These are phyloP conservation scores for Cladophialophora carrionii DNA, from an alignment of 2,329 filamentous ascomycete species.

Conservation along the genomic window DNA sequence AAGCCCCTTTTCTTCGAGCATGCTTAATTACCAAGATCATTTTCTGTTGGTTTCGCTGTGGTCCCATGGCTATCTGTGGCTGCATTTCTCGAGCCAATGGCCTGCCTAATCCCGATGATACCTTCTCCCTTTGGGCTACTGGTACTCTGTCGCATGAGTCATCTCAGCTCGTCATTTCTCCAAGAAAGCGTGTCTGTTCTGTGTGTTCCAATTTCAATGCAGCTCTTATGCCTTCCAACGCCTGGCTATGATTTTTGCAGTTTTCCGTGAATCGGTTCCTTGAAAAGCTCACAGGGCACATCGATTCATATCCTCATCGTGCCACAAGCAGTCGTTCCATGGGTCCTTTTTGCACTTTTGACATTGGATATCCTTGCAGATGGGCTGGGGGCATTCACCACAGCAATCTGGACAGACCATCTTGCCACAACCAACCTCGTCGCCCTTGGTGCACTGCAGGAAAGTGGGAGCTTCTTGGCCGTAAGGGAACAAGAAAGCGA, in stretches of 20 bases:
- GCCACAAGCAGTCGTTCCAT: constrained; percentile 44
- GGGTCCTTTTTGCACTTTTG: constrained; percentile 44
- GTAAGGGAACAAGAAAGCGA: constrained; percentile 37
- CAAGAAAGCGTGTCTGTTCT: constrained; percentile 7
- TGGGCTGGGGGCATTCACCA: constrained; percentile 42
- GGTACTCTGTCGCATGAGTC: constrained; percentile 3
- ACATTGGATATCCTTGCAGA: constrained; percentile 45
- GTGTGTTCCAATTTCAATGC: constrained; percentile 5
- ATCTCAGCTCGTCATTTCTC: constrained; percentile 4
- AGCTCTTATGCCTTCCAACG: neutral
- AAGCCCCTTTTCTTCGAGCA: neutral
- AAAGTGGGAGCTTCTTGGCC: constrained; percentile 43
- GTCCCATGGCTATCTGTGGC: neutral
- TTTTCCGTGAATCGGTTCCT: neutral
- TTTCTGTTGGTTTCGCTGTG: neutral
- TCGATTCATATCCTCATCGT: constrained; percentile 35
- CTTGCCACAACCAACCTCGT: constrained; percentile 40
- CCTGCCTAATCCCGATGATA: neutral
- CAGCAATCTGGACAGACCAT: constrained; percentile 45
- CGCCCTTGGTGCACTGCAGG: constrained; percentile 41
- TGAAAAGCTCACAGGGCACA: constrained; percentile 15
- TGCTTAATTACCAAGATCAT: neutral
- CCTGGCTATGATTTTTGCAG: neutral
- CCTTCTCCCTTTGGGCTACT: neutral
- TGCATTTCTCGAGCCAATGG: neutral